Base-by-base conservation (phyloP, 108 stramenopile species). In the Craspedostauros australis region DNA sequence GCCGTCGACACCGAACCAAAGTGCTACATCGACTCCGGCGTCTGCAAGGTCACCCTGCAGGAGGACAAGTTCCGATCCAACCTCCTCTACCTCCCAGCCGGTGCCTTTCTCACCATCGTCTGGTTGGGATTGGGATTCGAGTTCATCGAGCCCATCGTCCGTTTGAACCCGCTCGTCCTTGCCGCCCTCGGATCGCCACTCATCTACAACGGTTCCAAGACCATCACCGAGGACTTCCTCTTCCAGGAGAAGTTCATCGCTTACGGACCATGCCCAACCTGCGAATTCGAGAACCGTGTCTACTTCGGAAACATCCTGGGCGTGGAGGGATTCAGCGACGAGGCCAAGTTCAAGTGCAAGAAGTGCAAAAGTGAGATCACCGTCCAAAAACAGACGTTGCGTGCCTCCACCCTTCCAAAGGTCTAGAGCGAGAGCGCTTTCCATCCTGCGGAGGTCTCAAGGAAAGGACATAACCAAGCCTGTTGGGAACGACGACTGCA, bases 1-100 rank as follows among this genome's bases (percentile, higher is more conserved):
- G 86, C 90, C 7, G 91, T 93, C 1, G 60, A 80, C 40, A 95
- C 79, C 29, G 94, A 96, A 54, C 95, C 95, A 4, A 92, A 91
- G 76, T 94, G 93, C 65, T 92, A 92, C 86, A 85, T 96, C 44
- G 95, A 97, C 60, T 90, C 94, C 39, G 96, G 96, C 7, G 85
- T 97, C 14, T 97, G 96, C 74, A 93, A 76, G 25, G 91, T 93
- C 1, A 91, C 81, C 2, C 68, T 85, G 43, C 75, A 87, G 63
- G 72, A 84, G 27, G 93, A 96, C 64, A 70, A 73, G 15, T 93
- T 94, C 61, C 84, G 92, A 22, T 77, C 64, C 39, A 84, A 91
- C 63, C 68, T 93, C 22, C 75, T 94, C 20, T 96, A 96, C 72
- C 68, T 93, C 31, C 95, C 95, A 0, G 87, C 82, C 15, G 78